These are phyloP conservation scores for Trypanosoma brucei DNA, from an alignment of 208 protist species.

Conservation along the genomic window DNA sequence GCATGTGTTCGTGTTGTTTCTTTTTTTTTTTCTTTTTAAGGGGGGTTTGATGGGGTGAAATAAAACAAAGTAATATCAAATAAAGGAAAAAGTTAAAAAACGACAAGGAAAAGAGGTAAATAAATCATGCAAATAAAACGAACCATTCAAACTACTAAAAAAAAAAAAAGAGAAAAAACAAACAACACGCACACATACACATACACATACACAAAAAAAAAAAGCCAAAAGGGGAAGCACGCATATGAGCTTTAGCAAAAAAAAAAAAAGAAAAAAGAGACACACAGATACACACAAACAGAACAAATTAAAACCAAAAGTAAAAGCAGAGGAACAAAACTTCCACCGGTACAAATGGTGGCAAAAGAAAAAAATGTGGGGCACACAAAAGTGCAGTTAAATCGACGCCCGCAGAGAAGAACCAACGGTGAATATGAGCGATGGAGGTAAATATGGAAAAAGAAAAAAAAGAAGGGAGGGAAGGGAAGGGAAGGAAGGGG, in stretches of 20 bases:
- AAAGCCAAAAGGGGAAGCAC: no score
- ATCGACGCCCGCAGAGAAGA: background rate
- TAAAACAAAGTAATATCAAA: no score
- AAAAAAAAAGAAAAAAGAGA: constrained; percentile 7
- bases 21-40: no score
- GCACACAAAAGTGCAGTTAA: background rate
- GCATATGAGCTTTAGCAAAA: constrained; percentile 2
- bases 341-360: background rate
- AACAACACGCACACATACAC: no score
- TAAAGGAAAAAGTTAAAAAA: no score
- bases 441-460: constrained; percentile 1
- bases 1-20: no score
- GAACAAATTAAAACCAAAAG: background rate
- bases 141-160: no score
- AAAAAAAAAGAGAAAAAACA: no score
- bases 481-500: background rate
- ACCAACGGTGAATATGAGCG: background rate
- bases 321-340: background rate
- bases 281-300: background rate
- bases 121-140: no score
- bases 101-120: no score
- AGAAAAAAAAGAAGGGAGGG: background rate
- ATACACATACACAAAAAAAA: no score
- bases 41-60: no score
- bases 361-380: background rate